Conservation (phyloP, 148 eudicot species). For the Talinum fruticosum region DNA sequence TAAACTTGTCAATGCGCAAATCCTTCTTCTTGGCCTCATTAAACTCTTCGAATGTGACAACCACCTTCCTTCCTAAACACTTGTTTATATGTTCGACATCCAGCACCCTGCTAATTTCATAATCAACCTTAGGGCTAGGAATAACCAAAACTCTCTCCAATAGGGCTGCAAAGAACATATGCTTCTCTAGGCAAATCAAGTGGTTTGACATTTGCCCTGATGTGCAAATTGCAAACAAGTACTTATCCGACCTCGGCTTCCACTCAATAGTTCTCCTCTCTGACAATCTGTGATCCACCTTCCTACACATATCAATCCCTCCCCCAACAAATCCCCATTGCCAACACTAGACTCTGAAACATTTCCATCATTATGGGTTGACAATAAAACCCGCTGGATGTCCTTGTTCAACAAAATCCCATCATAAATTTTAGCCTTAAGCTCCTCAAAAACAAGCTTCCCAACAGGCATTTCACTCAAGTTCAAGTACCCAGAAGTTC, state of each 20-base stretch:
- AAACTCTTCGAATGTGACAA: constrained; percentile 77
- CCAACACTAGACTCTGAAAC: constrained; percentile 35
- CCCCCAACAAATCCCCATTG: constrained; percentile 34
- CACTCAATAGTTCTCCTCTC: constrained; percentile 76
- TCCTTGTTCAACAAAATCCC: constrained; percentile 65
- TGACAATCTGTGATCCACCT: constrained; percentile 45
- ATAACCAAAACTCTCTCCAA: constrained; percentile 74
- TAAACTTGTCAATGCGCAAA: constrained; percentile 65
- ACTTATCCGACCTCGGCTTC: constrained; percentile 68
- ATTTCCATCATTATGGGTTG: constrained; percentile 48
- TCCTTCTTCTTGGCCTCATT: constrained; percentile 57
- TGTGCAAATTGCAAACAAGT: constrained; percentile 73
- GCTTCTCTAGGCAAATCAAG: constrained; percentile 94
- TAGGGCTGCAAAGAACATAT: constrained; percentile 92
- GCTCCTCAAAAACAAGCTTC: constrained; percentile 35
- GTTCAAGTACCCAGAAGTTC: constrained; percentile 26
- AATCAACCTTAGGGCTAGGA: constrained; percentile 85
- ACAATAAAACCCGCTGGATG: constrained; percentile 66
- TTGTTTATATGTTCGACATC: constrained; percentile 87
- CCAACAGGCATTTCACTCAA: constrained; percentile 34
- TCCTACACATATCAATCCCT: constrained; percentile 45
- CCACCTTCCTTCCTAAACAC: constrained; percentile 83
- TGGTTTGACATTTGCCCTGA: constrained; percentile 98
- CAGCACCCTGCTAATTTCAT: constrained; percentile 56
- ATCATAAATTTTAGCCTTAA: constrained; percentile 40